A percentile compares a stretch with the other conserved stretches of the same genome.
Evolutionary conservation across 1,139 yeast species (phyloP).

Genomic region (Petasospora fabianii): DNA sequence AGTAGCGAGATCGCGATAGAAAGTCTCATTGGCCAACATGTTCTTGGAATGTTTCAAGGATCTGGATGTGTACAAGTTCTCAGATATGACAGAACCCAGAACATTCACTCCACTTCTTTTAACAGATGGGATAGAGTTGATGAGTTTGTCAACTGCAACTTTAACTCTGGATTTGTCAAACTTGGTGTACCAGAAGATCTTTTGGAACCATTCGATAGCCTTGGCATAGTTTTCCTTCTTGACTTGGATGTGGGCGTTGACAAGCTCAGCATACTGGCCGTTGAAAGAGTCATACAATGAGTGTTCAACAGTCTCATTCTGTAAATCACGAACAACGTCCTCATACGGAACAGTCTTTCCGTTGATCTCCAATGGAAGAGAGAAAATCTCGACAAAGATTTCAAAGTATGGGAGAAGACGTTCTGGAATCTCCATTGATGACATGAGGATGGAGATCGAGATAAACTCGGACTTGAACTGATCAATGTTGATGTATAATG

Average conservation of each 20-base stretch:
- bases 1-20: slow-evolving; percentile 46
- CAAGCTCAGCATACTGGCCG: slow-evolving; percentile 60
- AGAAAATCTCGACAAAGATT: slow-evolving; percentile 61
- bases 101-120: slow-evolving; percentile 78
- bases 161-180: slow-evolving; percentile 73
- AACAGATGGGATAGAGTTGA: slow-evolving; percentile 72
- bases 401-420: slow-evolving; percentile 62
- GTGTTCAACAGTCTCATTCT: slow-evolving; percentile 67
- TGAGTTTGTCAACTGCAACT: slow-evolving; percentile 67
- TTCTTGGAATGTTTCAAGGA: slow-evolving; percentile 71
- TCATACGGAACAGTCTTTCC: slow-evolving; percentile 64
- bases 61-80: slow-evolving; percentile 49
- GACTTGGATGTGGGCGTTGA: slow-evolving; percentile 60
- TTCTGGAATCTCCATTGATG: slow-evolving; percentile 59
- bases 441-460: slow-evolving; percentile 61
- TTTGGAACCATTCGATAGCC: slow-evolving; percentile 75
- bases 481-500: slow-evolving; percentile 76
- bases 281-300: slow-evolving; percentile 56
- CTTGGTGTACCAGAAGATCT: slow-evolving; percentile 58
- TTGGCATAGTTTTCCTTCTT: slow-evolving; percentile 57
- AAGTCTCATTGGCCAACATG: slow-evolving; percentile 56
- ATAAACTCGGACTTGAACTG: slow-evolving; percentile 77
- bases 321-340: slow-evolving; percentile 66
- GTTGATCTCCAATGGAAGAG: slow-evolving; percentile 65
- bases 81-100: slow-evolving; percentile 58